Conservation (phyloP, 306 rosid species). For the Cajanus cajan region DNA sequence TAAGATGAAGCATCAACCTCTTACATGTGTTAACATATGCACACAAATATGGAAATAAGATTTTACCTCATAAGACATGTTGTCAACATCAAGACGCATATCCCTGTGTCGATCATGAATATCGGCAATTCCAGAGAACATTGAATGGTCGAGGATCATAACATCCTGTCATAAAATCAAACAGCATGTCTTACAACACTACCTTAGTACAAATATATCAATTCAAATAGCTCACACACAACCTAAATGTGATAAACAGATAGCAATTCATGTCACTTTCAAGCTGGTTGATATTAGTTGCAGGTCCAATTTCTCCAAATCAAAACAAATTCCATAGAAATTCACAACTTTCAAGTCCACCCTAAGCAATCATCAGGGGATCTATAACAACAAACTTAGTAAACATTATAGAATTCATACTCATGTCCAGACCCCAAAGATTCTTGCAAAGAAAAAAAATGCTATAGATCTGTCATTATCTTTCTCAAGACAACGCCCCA, state of each 20-base stretch:
- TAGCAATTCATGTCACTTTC: not conserved
- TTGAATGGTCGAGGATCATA: conserved; percentile 87
- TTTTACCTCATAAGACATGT: conserved; percentile 97
- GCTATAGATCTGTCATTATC: not conserved
- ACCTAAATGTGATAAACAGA: conserved; percentile 15
- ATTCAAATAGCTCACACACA: conserved; percentile 1
- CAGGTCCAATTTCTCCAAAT: not conserved
- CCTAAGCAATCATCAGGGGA: not conserved
- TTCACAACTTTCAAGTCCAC: not conserved
- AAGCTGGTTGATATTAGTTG: not conserved
- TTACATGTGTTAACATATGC: not conserved
- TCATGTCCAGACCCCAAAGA: not conserved
- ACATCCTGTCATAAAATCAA: conserved; percentile 66
- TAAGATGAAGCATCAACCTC: not conserved
- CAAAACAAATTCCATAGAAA: conserved; percentile 8
- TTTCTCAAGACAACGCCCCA: not conserved
- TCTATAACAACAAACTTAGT: not conserved
- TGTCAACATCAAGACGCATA: conserved; percentile 97
- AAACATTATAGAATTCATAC: not conserved
- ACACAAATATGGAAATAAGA: not conserved
- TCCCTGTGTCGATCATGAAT: conserved; percentile 90
- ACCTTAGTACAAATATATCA: not conserved
- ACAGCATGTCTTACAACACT: conserved; percentile 20
- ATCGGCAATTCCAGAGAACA: conserved; percentile 85
- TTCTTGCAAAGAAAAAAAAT: not conserved